Evolutionary conservation across 2,329 filamentous ascomycete genomes (phyloP), one percentile per base, ranked within the genome.

Genomic region (Bipolaris victoriae): DNA sequence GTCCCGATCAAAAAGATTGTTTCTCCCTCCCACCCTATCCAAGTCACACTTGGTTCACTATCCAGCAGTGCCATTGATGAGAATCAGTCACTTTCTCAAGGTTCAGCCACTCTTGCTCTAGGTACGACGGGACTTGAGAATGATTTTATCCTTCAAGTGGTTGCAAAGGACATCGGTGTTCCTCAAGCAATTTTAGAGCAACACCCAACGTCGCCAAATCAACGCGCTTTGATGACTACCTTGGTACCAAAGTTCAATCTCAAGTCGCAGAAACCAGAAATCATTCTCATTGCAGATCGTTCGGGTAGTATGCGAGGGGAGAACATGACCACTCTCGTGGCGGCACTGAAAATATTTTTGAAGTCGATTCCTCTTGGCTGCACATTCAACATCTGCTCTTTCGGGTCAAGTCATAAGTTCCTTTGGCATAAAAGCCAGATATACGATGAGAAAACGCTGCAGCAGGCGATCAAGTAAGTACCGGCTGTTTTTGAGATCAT

Each of bases 341-440:
- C 49, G 22, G 55, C 55, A 16, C 37, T 54, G 16, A 57, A 57
- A 1, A 44, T 53, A 1, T 57, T 57, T 24, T 7, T 53, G 31
- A 57, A 57, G 7, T 53, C 55, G 1, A 57, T 57, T 2, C 49
- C 55, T n/a, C 31, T 57, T 4, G 55, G 55, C 5, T 57, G 55
- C 24, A 37, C 15, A 18, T 57, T 57, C 44, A 57, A 57, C n/a
- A 57, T 57, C 10, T 57, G 55, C 1, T 53, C 49, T 18, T 57
- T 57, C 15, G 44, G 49, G 2, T 37, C 7, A 13, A n/a, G 3
- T 0, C n/a, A 53, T 39, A 6, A 33, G 3, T 57, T 53, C 33
- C 55, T 57, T 37, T 53, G 55, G 49, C 5, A 16, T 1, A 4
- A 53, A 26, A 53, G 49, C 16, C 29, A 44, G 15, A 5, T 44